These are phyloP conservation scores for Arctium lappa DNA, from an alignment of 129 eudicot species.

Conservation along the genomic window DNA sequence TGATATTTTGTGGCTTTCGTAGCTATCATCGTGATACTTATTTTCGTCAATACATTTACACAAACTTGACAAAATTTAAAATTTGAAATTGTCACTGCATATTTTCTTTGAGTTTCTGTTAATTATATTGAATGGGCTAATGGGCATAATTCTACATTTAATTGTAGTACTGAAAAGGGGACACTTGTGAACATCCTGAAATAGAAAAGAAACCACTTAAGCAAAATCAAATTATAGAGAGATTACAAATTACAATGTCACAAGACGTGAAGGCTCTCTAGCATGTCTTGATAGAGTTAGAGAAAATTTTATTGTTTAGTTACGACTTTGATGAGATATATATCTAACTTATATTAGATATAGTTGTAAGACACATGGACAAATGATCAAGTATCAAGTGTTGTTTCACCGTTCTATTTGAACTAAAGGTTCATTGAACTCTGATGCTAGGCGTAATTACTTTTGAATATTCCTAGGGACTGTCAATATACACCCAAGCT, in stretches of 20 bases:
- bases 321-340: not conserved
- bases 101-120: no score
- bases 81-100: no score
- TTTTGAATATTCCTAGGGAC: slow-evolving; percentile 57
- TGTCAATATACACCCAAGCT: slow-evolving; percentile 92
- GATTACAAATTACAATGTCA: no score
- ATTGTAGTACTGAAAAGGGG: no score
- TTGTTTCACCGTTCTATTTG: not conserved
- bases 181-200: no score
- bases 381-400: not conserved
- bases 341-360: not conserved
- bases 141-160: no score
- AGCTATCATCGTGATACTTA: not conserved
- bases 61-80: not conserved
- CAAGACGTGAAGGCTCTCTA: no score
- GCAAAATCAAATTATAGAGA: no score
- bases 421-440: not conserved
- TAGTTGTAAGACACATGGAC: not conserved
- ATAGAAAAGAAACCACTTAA: no score
- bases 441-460: not conserved
- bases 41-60: not conserved
- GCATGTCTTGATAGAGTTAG: no score
- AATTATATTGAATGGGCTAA: no score
- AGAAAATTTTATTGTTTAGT: not conserved
- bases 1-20: not conserved